Conservation (phyloP, 148 eudicot genomes). For the Rhododendron ovatum region DNA sequence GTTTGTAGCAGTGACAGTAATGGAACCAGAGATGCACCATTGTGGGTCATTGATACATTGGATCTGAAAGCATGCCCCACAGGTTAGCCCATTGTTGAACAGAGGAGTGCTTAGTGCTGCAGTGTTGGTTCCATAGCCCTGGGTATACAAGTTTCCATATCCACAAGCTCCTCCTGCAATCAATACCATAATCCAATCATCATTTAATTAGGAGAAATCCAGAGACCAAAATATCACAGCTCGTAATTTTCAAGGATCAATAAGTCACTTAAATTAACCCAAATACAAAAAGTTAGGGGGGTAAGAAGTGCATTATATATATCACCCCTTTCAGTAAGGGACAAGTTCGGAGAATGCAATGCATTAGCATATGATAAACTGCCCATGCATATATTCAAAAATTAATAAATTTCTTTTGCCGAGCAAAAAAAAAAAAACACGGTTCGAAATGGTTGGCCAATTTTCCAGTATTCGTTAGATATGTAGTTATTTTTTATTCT, state of each 20-base stretch:
- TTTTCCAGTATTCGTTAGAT: neutral
- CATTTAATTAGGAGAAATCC: neutral
- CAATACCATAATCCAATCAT: neutral
- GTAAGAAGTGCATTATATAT: neutral
- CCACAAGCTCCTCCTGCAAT: constrained; percentile 48
- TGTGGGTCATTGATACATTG: constrained; percentile 22
- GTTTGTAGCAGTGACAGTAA: constrained; percentile 44
- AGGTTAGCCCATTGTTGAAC: constrained; percentile 35
- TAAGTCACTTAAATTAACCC: neutral
- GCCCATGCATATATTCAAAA: neutral
- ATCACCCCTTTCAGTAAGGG: neutral
- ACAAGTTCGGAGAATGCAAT: neutral
- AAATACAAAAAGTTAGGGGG: neutral
- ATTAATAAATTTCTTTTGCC: no score
- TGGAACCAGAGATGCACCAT: constrained; percentile 34
- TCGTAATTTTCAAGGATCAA: neutral
- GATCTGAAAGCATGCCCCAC: constrained; percentile 39
- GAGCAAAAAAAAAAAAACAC: neutral
- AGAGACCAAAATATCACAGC: neutral
- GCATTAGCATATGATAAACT: neutral
- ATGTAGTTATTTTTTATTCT: neutral
- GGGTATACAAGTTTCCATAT: constrained; percentile 36
- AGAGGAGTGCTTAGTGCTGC: constrained; percentile 46
- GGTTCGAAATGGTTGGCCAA: neutral
- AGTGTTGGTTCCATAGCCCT: constrained; percentile 46